Base-by-base conservation (phyloP, 148 eudicot species). In the Amaranthus cruentus region DNA sequence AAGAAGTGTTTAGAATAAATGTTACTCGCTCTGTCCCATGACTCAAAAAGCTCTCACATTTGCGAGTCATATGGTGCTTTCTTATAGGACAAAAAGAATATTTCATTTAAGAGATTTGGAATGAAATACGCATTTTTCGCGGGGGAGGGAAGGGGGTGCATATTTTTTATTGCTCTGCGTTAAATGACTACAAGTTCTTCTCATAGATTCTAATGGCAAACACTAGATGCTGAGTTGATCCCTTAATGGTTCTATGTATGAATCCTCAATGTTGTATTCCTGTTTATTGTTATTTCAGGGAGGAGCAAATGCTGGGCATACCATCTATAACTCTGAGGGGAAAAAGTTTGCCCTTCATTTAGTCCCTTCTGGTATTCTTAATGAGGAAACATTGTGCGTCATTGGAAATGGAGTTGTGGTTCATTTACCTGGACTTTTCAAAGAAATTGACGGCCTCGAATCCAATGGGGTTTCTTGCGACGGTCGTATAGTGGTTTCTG, bases 231-330 rank as follows among this genome's bases (percentile, higher is more conserved):
- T 66, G 69, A 68, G 4, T 4, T 6, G 14, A 7, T 71, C 10
- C 7, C 14, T 11, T 57, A 48, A 10, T 46, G 53, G 49, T 47
- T 18, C 53, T 58, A 51, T 71, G 58, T 10, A 4, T 67, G 6
- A 14, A 62, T n/a, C 56, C 74, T 38, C 28, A 43, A 62, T 43
- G 13, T 71, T 38, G 12, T 54, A 28, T 5, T 73, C 58, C 59
- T 61, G 55, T 38, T 60, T 14, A 46, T 67, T 74, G 38, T 69
- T 43, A 61, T 81, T 62, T 47, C 80, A 95, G 96, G 98, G 97
- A 71, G 97, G 98, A 76, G 93, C 98, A 72, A 95, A 95, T 81
- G 98, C 98, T 51, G 96, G 98, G 28, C 97, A 91, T 81, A 95
- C 98, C 64, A 95, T 95, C 65, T 95, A 95, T 83, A 90, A 90